Evolutionary conservation across 2,329 filamentous ascomycete genomes (phyloP).

Genomic region (Botrytis paeoniae): DNA sequence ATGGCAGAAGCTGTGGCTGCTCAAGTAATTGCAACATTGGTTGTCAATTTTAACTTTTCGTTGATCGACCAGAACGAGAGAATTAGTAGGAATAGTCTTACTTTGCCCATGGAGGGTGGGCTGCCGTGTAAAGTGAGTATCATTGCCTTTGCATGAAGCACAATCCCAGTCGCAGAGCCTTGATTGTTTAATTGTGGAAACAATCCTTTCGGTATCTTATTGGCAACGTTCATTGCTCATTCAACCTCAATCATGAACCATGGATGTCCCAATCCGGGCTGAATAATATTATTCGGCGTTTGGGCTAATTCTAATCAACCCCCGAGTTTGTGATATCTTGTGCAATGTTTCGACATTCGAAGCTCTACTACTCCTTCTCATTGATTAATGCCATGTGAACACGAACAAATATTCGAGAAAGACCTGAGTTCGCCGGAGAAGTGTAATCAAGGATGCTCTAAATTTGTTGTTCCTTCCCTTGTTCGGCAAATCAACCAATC

Average conservation of each 20-base stretch:
- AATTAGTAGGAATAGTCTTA: slow-evolving; percentile 58
- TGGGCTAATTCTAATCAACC: not conserved
- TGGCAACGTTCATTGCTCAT: not conserved
- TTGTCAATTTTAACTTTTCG: slow-evolving; percentile 50
- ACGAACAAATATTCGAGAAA: not conserved
- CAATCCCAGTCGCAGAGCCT: no score
- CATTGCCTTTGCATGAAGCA: not conserved
- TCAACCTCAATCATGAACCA: no score
- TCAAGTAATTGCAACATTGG: slow-evolving; percentile 52
- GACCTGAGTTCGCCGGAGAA: slow-evolving; percentile 5
- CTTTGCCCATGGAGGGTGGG: slow-evolving; percentile 61
- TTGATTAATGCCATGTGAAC: not conserved
- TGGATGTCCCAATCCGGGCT: not conserved
- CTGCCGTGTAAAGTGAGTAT: slow-evolving; percentile 42
- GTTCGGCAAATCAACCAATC: not conserved
- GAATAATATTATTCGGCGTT: not conserved
- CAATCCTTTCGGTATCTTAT: not conserved
- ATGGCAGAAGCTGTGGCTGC: slow-evolving; percentile 62
- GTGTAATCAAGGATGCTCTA: not conserved
- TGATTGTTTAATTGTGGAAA: not conserved
- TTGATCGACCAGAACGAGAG: slow-evolving; percentile 45
- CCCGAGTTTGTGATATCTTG: not conserved
- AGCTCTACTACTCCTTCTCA: not conserved
- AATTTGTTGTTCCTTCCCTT: not conserved
- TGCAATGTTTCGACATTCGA: not conserved